Evolutionary conservation across 768 basidiomycete genomes (phyloP).

Genomic region (Trametes sanguinea): DNA sequence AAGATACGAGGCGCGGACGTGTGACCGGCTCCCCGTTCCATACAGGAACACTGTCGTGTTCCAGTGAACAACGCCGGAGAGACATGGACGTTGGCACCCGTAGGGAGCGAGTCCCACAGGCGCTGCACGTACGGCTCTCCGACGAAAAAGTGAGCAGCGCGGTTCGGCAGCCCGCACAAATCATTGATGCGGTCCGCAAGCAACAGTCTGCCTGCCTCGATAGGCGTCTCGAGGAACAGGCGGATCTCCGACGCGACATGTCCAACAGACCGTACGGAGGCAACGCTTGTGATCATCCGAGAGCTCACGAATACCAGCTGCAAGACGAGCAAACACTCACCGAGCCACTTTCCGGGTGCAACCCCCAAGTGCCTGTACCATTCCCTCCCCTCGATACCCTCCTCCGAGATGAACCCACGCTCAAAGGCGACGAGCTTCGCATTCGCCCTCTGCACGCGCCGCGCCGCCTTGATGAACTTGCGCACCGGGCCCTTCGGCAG

Average conservation of each 20-base stretch:
- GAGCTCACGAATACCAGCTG: neutral
- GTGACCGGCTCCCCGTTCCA: neutral
- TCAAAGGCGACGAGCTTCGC: slow-evolving; percentile 72
- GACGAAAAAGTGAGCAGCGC: neutral
- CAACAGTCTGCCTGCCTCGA: too few relatives aligned
- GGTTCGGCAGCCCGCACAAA: too few relatives aligned
- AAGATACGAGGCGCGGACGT: too few relatives aligned
- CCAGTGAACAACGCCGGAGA: neutral
- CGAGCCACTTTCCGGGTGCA: slow-evolving; percentile 84
- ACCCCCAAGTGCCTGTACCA: slow-evolving; percentile 88
- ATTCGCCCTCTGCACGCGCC: slow-evolving; percentile 60
- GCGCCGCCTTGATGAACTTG: slow-evolving; percentile 57
- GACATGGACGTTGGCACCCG: neutral
- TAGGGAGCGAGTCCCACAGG: neutral
- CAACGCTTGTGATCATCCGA: neutral
- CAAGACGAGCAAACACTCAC: slow-evolving; percentile 40
- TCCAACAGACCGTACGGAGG: neutral
- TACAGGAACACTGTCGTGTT: neutral
- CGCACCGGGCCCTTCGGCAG: slow-evolving; percentile 22
- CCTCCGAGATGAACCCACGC: slow-evolving; percentile 76
- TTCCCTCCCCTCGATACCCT: slow-evolving; percentile 74
- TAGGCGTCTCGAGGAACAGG: too few relatives aligned
- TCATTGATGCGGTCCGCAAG: too few relatives aligned
- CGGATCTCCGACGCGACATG: neutral
- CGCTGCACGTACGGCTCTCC: neutral